These are phyloP conservation scores for Dactylellina parvicollis DNA, from an alignment of 2,329 filamentous ascomycete species.

Conservation along the genomic window DNA sequence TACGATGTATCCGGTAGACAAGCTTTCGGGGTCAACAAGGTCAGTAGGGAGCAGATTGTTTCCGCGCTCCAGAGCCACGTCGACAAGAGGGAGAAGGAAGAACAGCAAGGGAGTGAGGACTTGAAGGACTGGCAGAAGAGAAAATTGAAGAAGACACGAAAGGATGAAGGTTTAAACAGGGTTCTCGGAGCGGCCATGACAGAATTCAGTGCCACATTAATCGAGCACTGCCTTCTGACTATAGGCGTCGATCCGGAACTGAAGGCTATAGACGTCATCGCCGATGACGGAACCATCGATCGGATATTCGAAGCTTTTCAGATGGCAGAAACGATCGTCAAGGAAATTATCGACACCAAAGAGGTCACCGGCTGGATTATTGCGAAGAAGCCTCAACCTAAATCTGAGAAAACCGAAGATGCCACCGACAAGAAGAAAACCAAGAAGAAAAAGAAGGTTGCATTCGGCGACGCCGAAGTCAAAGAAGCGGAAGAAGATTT, in stretches of 20 bases:
- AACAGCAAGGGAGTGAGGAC: constrained; percentile 55
- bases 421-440: constrained; percentile 57
- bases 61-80: constrained; percentile 73
- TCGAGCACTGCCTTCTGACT: constrained; percentile 83
- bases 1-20: constrained; percentile 70
- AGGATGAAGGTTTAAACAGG: constrained; percentile 78
- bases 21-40: constrained; percentile 17
- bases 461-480: constrained; percentile 54
- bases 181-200: constrained; percentile 84
- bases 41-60: constrained; percentile 76
- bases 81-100: constrained; percentile 61
- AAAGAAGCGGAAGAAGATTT: constrained; percentile 60
- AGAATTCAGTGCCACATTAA: constrained; percentile 84
- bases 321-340: constrained; percentile 75
- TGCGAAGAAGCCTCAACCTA: constrained; percentile 69
- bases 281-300: constrained; percentile 72
- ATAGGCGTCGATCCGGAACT: constrained; percentile 75
- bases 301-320: constrained; percentile 74
- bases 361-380: constrained; percentile 86
- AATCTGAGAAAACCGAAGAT: constrained; percentile 60
- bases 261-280: constrained; percentile 75
- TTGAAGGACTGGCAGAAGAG: constrained; percentile 64
- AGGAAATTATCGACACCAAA: constrained; percentile 71
- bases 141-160: constrained; percentile 78
- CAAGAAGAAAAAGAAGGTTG: constrained; percentile 56